Evolutionary conservation across 345 rosid genomes (phyloP).

Genomic region (Kandelia obovata): DNA sequence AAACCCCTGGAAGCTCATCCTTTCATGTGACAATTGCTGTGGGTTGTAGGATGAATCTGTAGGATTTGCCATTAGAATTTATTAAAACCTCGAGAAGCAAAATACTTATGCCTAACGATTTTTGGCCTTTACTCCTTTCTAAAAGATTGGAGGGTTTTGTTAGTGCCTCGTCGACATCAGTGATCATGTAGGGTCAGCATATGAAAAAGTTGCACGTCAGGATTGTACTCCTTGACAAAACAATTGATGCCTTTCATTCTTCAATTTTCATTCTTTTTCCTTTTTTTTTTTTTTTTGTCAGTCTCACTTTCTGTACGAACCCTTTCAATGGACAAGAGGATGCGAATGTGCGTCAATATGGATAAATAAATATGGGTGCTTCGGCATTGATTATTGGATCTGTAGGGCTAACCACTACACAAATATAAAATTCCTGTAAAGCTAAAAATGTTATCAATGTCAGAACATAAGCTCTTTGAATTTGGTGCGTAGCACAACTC

Average conservation of each 20-base stretch:
- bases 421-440: constrained; percentile 15
- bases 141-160: constrained; percentile 4
- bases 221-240: constrained; percentile 14
- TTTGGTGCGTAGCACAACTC: not conserved
- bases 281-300: not conserved
- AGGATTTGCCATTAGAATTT: not conserved
- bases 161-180: constrained; percentile 8
- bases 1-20: not conserved
- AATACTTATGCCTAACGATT: not conserved
- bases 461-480: not conserved
- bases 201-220: not conserved
- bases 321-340: constrained; percentile 7
- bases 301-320: not conserved
- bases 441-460: not conserved
- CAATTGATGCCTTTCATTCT: constrained; percentile 20
- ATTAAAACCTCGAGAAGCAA: not conserved
- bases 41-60: not conserved
- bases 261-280: not conserved
- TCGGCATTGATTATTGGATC: constrained; percentile 8
- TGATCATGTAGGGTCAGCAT: constrained; percentile 15
- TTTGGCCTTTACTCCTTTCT: not conserved
- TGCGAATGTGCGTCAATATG: not conserved
- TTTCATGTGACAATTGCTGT: constrained; percentile 3
- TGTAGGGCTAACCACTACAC: constrained; percentile 19
- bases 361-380: not conserved